A percentile compares a stretch with the other conserved stretches of the same genome.
phyloP scores from a whole-genome alignment of 345 rosid species.

The Rhodamnia rubescens region DNA sequence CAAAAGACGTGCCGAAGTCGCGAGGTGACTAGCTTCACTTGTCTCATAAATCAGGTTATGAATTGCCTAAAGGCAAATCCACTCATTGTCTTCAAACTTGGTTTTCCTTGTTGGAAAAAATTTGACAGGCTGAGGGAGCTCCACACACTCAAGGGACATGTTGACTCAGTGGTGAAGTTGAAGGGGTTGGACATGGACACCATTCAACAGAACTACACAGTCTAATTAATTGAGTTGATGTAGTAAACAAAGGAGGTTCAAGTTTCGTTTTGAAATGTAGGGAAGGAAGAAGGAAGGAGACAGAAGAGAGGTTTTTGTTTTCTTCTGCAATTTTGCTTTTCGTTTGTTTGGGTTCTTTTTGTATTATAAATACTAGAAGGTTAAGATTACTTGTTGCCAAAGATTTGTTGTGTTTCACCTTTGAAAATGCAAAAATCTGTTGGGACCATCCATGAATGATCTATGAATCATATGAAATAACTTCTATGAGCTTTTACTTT shows the following conservation, averaged over 20 bases:
- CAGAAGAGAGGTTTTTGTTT: neutral
- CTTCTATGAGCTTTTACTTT: neutral
- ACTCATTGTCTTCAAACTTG: neutral
- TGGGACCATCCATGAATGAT: neutral
- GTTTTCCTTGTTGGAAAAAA: neutral
- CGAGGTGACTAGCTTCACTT: slow-evolving; percentile 10
- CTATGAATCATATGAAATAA: neutral
- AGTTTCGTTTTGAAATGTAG: neutral
- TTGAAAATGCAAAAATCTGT: neutral
- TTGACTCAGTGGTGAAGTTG: slow-evolving; percentile 27
- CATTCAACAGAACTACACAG: slow-evolving; percentile 31
- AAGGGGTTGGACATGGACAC: slow-evolving; percentile 36
- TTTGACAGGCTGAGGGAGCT: slow-evolving; percentile 27
- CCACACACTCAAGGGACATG: slow-evolving; percentile 33
- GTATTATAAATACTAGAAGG: neutral
- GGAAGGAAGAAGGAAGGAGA: neutral
- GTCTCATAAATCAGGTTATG: neutral
- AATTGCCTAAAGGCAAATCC: neutral
- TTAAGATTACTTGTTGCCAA: neutral
- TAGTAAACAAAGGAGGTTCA: neutral
- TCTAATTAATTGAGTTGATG: neutral
- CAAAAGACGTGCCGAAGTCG: slow-evolving; percentile 32
- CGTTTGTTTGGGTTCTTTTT: neutral
- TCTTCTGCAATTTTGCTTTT: neutral
- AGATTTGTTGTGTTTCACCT: neutral